Evolutionary conservation across 768 basidiomycete species (phyloP), one percentile per base, ranked within the genome.

Genomic region (Termitomyces sp.): DNA sequence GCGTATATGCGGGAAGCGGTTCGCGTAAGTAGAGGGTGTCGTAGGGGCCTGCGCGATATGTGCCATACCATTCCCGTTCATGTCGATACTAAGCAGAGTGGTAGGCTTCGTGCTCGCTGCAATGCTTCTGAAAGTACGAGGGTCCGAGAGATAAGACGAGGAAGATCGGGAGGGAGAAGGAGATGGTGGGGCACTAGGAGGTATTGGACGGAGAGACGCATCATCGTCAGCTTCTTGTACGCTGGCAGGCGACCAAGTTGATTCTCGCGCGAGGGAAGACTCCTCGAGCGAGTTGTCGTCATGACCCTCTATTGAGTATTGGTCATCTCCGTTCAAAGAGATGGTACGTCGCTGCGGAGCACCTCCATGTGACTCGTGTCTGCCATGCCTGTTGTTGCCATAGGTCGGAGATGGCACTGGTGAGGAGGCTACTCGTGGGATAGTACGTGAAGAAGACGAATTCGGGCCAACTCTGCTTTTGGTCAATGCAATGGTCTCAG

Each of bases 41-140:
- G 75, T 66, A 41, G 90, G 85, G 10, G 85, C 91, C 67, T 96
- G 90, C 6, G 94, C 94, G 63, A 96, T 96, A 70, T 96, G 93
- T 0, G 89, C 94, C 79, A 94, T 86, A 13, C 89, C 90, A 62
- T 85, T 86, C 7, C 86, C 83, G 46, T 81, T 83, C 26, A 93
- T 70, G 66, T 98, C 95, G 60, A 96, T 83, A 63, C 90, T 93
- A n/a, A 97, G 77, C 26, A 98, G 72, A 0, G 95, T 98, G 5
- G 95, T 98, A 2, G 94, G 95, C 70, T 97, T 97, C 13, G 95
- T 98, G 65, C 89, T 92, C 6, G 89, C 91, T 28, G 88, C 84
- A 66, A 88, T 86, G 66, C 89, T 91, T 65, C 83, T 81, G 72
- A 93, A 92, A 0, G 90, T 92, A 54, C 86, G 82, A 16, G 90